A percentile compares a stretch with the other conserved stretches of the same genome.
phyloP scores from a whole-genome alignment of 495 filamentous ascomycete genomes.

The Aspergillus steynii region DNA sequence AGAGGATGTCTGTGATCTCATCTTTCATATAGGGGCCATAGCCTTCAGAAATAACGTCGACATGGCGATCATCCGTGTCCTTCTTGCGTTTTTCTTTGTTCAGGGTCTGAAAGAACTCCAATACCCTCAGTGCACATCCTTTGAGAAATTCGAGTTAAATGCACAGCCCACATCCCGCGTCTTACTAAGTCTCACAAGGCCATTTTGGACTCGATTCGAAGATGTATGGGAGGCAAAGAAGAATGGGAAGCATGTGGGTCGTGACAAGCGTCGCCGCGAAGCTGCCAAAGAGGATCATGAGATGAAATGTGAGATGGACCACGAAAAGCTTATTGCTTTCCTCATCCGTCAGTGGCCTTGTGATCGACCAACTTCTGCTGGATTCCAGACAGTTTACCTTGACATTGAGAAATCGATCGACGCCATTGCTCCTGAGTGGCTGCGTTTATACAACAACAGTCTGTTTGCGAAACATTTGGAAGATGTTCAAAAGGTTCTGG shows the following conservation, averaged over 20 bases:
- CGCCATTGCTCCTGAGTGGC: slow-evolving; percentile 48
- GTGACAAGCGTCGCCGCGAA: slow-evolving; percentile 7
- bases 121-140: slow-evolving; percentile 30
- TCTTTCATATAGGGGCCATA: slow-evolving; percentile 45
- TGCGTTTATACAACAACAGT: slow-evolving; percentile 43
- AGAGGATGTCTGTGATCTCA: slow-evolving; percentile 33
- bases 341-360: slow-evolving; percentile 42
- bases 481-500: slow-evolving; percentile 22
- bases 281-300: slow-evolving; percentile 24
- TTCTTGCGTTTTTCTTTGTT: slow-evolving; percentile 39
- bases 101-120: slow-evolving; percentile 31
- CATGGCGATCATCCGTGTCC: slow-evolving; percentile 34
- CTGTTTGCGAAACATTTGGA: slow-evolving; percentile 44
- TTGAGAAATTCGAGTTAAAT: slow-evolving; percentile 25
- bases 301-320: slow-evolving; percentile 22
- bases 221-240: neutral
- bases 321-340: slow-evolving; percentile 28
- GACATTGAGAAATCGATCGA: slow-evolving; percentile 37
- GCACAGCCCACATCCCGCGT: slow-evolving; percentile 20
- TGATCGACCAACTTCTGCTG: slow-evolving; percentile 23
- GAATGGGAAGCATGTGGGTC: neutral
- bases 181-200: slow-evolving; percentile 26
- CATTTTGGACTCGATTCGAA: slow-evolving; percentile 14
- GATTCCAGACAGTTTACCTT: slow-evolving; percentile 27
- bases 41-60: slow-evolving; percentile 34